Evolutionary conservation across 768 basidiomycete species (phyloP).

Genomic region (Peribolospora baueri): DNA sequence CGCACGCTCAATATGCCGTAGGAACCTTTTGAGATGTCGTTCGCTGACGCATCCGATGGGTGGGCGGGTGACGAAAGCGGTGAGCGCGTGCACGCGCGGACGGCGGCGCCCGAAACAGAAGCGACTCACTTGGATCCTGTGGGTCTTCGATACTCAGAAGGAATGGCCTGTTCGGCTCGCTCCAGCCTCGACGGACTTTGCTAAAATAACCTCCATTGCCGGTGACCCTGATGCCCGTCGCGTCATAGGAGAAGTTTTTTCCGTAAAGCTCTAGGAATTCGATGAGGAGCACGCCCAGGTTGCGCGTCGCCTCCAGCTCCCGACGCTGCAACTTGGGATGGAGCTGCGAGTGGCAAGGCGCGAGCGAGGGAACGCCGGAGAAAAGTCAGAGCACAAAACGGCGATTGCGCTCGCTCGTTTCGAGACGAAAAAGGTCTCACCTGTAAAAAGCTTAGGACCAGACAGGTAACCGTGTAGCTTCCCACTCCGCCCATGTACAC

Average conservation of each 20-base stretch:
- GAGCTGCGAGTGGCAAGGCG: conserved; percentile 27
- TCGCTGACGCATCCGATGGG: conserved; percentile 28
- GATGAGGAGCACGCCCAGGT: conserved; percentile 78
- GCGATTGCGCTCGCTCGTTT: neutral
- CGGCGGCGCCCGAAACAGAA: neutral
- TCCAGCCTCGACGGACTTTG: conserved; percentile 64
- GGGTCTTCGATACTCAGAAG: conserved; percentile 82
- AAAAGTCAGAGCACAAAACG: neutral
- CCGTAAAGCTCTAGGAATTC: conserved; percentile 97
- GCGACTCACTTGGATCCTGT: conserved; percentile 48
- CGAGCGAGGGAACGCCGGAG: too few species aligned
- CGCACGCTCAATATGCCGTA: conserved; percentile 61
- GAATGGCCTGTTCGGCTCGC: conserved; percentile 23
- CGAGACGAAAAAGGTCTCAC: conserved; percentile 18
- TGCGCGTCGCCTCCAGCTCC: conserved; percentile 64
- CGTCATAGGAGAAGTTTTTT: conserved; percentile 54
- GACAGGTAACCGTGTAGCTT: conserved; percentile 77
- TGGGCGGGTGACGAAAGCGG: neutral
- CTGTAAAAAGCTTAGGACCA: conserved; percentile 83
- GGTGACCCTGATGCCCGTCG: conserved; percentile 51
- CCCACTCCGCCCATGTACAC: conserved; percentile 91
- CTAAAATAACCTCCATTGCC: conserved; percentile 72
- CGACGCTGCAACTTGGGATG: conserved; percentile 78
- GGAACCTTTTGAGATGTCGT: conserved; percentile 78
- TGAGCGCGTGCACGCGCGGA: neutral